phyloP scores from a whole-genome alignment of 495 filamentous ascomycete species.

The Aspergillus wentii region DNA sequence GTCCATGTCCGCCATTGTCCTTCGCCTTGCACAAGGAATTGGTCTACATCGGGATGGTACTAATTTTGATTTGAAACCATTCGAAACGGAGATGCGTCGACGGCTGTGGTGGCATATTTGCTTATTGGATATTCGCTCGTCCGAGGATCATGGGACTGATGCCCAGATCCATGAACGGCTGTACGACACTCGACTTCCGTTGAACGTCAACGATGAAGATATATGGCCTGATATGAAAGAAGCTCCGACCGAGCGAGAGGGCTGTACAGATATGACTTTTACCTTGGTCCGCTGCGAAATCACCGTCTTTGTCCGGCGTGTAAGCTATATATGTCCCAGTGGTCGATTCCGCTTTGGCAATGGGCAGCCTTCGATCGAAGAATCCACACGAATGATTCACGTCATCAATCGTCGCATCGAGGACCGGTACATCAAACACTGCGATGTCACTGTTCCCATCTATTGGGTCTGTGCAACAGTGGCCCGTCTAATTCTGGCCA shows the following conservation, averaged over 20 bases:
- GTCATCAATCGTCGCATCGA: conserved; percentile 61
- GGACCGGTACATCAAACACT: conserved; percentile 53
- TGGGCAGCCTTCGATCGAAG: conserved; percentile 29
- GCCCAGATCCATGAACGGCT: conserved; percentile 61
- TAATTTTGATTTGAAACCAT: conserved; percentile 66
- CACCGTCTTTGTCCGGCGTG: conserved; percentile 35
- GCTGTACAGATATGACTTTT: conserved; percentile 78
- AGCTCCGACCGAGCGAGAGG: conserved; percentile 51
- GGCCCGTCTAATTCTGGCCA: conserved; percentile 62
- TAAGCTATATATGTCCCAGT: conserved; percentile 27
- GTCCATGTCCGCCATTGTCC: conserved; percentile 62
- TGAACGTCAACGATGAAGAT: conserved; percentile 79
- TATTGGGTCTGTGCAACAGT: conserved; percentile 69
- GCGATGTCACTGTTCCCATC: conserved; percentile 56
- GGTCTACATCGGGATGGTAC: conserved; percentile 78
- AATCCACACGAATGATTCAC: conserved; percentile 59
- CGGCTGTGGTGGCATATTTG: conserved; percentile 82
- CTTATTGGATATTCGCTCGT: conserved; percentile 68
- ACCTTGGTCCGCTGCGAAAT: conserved; percentile 67
- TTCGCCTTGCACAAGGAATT: conserved; percentile 76
- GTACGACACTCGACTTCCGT: conserved; percentile 70
- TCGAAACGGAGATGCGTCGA: conserved; percentile 80
- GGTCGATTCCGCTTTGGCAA: conserved; percentile 16
- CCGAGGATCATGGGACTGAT: conserved; percentile 83
- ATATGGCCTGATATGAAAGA: conserved; percentile 60